Conservation (phyloP, 2,329 filamentous ascomycete species). For the Cladosporium sp. region DNA sequence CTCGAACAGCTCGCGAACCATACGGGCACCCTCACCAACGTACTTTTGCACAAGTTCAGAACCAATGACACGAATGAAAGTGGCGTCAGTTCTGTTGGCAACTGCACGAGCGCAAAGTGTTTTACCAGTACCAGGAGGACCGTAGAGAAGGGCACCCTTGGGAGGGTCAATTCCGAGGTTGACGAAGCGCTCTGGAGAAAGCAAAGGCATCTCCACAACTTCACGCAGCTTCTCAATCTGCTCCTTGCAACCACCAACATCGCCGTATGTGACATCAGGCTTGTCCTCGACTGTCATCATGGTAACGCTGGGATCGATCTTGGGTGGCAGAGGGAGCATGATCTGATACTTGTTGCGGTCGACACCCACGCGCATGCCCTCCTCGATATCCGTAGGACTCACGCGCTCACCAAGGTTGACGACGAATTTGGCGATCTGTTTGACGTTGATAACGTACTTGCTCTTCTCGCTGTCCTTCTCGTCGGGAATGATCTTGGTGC, state of each 20-base stretch:
- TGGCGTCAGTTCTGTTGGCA: slow-evolving; percentile 95
- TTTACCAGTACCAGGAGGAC: slow-evolving; percentile 97
- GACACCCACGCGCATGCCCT: slow-evolving; percentile 96
- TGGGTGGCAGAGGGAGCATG: slow-evolving; percentile 88
- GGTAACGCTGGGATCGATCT: slow-evolving; percentile 97
- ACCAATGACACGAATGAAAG: slow-evolving; percentile 97
- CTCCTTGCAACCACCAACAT: slow-evolving; percentile 98
- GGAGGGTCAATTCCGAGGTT: slow-evolving; percentile 98
- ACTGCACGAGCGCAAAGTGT: slow-evolving; percentile 96
- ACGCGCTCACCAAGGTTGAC: slow-evolving; percentile 96
- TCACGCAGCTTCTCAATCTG: slow-evolving; percentile 98
- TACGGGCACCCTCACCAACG: slow-evolving; percentile 93
- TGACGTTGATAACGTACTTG: slow-evolving; percentile 99
- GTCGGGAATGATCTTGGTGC: slow-evolving; percentile 98
- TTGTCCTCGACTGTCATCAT: slow-evolving; percentile 99
- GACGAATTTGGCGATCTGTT: slow-evolving; percentile 99
- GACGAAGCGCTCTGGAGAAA: slow-evolving; percentile 95
- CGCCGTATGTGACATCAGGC: slow-evolving; percentile 96
- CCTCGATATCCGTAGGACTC: slow-evolving; percentile 96
- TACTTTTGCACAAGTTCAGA: slow-evolving; percentile 99
- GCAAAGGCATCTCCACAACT: slow-evolving; percentile 95
- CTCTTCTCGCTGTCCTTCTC: slow-evolving; percentile 95
- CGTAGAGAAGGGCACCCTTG: slow-evolving; percentile 94
- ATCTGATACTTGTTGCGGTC: slow-evolving; percentile 99
- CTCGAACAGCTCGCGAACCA: slow-evolving; percentile 98